Conservation (phyloP, 305 asterid species). For the Plantago rigida region DNA sequence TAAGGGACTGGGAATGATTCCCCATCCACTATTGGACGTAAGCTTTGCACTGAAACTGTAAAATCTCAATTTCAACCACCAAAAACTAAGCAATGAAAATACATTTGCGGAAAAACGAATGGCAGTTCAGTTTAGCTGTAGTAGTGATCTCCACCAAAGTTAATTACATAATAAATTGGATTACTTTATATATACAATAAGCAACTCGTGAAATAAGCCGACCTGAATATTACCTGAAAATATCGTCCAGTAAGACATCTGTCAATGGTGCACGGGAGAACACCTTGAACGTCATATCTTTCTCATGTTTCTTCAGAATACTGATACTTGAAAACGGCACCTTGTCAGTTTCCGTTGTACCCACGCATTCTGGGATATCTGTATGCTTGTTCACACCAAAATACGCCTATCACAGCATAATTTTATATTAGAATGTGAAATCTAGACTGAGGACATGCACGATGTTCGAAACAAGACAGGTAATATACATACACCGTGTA, state of each 20-base stretch:
- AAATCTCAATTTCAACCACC: too few species aligned
- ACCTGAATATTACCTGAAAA: slow-evolving; percentile 51
- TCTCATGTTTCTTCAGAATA: slow-evolving; percentile 55
- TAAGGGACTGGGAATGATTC: too few species aligned
- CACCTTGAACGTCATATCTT: slow-evolving; percentile 68
- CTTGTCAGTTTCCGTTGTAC: slow-evolving; percentile 64
- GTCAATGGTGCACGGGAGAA: slow-evolving; percentile 67
- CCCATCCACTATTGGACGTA: too few species aligned
- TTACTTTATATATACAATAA: too few species aligned
- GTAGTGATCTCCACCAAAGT: background rate
- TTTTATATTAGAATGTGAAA: slow-evolving; percentile 10
- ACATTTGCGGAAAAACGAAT: too few species aligned
- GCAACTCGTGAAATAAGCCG: too few species aligned
- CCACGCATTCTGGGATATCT: slow-evolving; percentile 76
- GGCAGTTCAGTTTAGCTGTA: background rate
- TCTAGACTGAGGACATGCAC: too few species aligned
- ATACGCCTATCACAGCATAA: slow-evolving; percentile 47
- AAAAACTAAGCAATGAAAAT: too few species aligned
- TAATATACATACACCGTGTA: too few species aligned
- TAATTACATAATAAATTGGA: slow-evolving; percentile 7
- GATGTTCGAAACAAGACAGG: too few species aligned
- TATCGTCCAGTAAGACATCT: slow-evolving; percentile 57
- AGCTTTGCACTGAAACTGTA: too few species aligned
- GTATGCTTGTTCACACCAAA: slow-evolving; percentile 53
- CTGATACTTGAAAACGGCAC: slow-evolving; percentile 80